A percentile compares a stretch with the other conserved stretches of the same genome.
phyloP scores from a whole-genome alignment of 2,329 filamentous ascomycete species.

The Diplodia mutila region DNA sequence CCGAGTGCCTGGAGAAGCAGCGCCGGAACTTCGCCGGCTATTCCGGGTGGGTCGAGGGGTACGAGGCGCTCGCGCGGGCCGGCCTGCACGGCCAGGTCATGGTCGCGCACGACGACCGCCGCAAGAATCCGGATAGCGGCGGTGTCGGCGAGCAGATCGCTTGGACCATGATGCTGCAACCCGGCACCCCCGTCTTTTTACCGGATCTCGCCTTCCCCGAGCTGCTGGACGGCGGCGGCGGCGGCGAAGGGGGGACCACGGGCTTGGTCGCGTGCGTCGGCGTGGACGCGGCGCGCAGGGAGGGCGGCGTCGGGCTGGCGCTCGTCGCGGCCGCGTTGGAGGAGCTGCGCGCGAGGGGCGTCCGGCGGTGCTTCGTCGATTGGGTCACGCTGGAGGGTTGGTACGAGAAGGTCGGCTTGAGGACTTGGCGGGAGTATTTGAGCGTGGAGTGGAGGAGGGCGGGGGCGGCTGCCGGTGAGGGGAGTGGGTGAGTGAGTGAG shows the following conservation, averaged over 20 bases:
- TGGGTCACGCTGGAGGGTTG: conserved; percentile 16
- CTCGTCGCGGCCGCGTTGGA: conserved; percentile 7
- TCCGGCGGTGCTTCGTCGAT: not conserved
- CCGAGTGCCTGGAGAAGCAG: not conserved
- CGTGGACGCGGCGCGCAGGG: not conserved
- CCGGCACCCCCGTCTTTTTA: not conserved
- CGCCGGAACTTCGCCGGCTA: not conserved
- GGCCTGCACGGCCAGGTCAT: conserved; percentile 10
- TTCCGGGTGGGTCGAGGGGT: conserved; percentile 5
- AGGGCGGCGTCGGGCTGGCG: not conserved
- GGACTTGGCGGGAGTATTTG: conserved; percentile 15
- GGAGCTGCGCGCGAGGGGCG: not conserved
- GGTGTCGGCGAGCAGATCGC: not conserved
- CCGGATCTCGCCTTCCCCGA: not conserved
- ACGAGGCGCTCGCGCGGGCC: not conserved
- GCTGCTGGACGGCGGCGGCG: not conserved
- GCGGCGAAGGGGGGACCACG: not conserved
- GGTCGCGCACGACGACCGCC: not conserved
- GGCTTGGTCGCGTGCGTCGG: conserved; percentile 7
- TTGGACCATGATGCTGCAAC: conserved; percentile 17
- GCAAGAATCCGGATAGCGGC: not conserved
- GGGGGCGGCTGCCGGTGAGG: not conserved
- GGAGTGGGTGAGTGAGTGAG: too few relatives aligned
- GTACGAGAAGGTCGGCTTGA: conserved; percentile 16
- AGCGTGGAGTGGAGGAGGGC: conserved; percentile 14